Evolutionary conservation across 176 grass and related monocot species (phyloP).

Genomic region (Aechmea fasciata): DNA sequence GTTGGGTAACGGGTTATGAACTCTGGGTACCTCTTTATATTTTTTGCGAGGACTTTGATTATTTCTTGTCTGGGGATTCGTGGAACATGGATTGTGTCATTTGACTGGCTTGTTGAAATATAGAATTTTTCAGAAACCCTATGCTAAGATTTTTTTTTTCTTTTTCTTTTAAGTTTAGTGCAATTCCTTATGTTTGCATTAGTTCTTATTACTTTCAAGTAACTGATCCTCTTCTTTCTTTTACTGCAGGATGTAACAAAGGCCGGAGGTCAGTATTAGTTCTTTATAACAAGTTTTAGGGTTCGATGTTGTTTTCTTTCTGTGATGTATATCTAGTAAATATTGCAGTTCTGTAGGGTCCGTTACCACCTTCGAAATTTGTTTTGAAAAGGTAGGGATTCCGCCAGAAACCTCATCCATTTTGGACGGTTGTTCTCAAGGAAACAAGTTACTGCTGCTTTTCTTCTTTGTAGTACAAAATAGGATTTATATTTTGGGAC

Average conservation of each 20-base stretch:
- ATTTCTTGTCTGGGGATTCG: too few species aligned
- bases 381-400: neutral
- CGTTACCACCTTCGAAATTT: neutral
- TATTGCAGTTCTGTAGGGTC: neutral
- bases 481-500: neutral
- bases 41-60: too few species aligned
- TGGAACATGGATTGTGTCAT: too few species aligned
- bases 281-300: conserved; percentile 1
- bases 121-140: too few species aligned
- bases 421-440: too few species aligned
- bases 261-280: conserved; percentile 29
- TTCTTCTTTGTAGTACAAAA: neutral
- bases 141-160: too few species aligned
- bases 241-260: conserved; percentile 27
- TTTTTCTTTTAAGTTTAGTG: too few species aligned
- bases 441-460: neutral
- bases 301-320: neutral
- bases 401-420: too few species aligned
- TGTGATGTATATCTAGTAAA: too few species aligned
- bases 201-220: neutral
- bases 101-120: too few species aligned
- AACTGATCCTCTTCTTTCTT: conserved; percentile 2
- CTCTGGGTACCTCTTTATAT: too few species aligned
- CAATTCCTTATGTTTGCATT: neutral
- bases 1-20: too few species aligned